Evolutionary conservation across 2,329 filamentous ascomycete species (phyloP), one percentile per base, ranked within the genome.

Genomic region (Ambrosiella xylebori): DNA sequence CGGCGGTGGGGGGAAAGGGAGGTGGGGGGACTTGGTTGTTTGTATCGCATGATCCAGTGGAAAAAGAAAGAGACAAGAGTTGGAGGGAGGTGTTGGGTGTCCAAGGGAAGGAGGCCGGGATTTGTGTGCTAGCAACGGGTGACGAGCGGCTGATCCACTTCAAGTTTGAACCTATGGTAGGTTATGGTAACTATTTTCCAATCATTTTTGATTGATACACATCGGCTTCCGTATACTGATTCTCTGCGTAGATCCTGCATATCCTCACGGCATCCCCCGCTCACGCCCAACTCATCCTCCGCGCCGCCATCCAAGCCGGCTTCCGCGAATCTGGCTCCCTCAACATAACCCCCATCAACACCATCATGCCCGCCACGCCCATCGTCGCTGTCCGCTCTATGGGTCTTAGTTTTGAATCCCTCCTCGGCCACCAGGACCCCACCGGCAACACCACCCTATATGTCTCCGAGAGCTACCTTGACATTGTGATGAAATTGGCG

Each of bases 101-200:
- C 61, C 64, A 68, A 12, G 65, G 66, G 13, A 56, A 64, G 61
- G 67, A n/a, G 44, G 56, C 45, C 17, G 63, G 62, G 36, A 62
- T 62, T 51, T 61, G 57, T 37, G 59, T 57, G 39, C 56, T 58
- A 8, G 59, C 60, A 3, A 61, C 61, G 41, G 67, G 62, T 57
- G 67, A 67, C 58, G 69, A 71, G 65, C 74, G 78, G 65, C 70
- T 79, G 68, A 76, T 95, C 55, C 88, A 91, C 69, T 86, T 95
- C 71, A 93, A 95, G 69, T 96, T 94, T 66, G 90, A 96, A 68
- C 88, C 90, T 3, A 89, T 96, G 88, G 90, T 95, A 76, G 67
- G 81, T 67, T 27, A 27, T 27, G 27, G 4, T 27, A 3, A 27
- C 27, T 27, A 5, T 27, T 27, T 27, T 27, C 2, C 27, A 27